Conservation (phyloP, 192 early-diverging fungal genomes). For the Spizellomyces punctatus region DNA sequence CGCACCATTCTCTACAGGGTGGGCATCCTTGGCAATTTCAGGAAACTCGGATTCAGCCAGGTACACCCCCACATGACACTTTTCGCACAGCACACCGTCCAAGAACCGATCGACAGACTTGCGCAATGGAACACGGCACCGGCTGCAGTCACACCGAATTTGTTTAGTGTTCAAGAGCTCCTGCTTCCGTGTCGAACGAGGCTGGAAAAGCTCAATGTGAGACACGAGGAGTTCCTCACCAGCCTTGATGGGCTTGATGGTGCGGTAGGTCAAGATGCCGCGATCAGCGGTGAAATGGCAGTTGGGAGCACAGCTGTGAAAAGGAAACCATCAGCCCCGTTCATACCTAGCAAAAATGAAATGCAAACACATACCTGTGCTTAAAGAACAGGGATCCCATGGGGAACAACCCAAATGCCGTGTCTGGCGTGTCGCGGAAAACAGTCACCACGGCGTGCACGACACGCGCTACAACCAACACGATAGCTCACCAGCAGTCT, state of each 20-base stretch:
- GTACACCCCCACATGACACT: constrained; percentile 48
- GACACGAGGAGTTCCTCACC: constrained; percentile 65
- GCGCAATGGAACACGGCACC: constrained; percentile 64
- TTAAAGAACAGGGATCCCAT: constrained; percentile 56
- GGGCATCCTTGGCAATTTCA: constrained; percentile 38
- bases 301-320: constrained; percentile 74
- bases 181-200: constrained; percentile 68
- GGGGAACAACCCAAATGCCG: constrained; percentile 67
- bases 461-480: no score
- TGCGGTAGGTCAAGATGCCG: constrained; percentile 63
- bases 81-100: constrained; percentile 66
- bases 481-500: not conserved
- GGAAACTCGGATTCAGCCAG: constrained; percentile 19
- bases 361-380: not conserved
- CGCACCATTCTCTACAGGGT: constrained; percentile 16
- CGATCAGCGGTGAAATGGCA: constrained; percentile 60
- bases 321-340: no score
- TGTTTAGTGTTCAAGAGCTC: constrained; percentile 67
- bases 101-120: constrained; percentile 71
- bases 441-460: not conserved
- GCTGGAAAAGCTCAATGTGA: constrained; percentile 70
- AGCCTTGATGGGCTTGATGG: constrained; percentile 56
- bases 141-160: constrained; percentile 74
- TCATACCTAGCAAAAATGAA: no score
- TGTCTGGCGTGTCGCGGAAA: constrained; percentile 34